Percentiles rank a stretch among this genome's conserved stretches.
Evolutionary conservation across 495 filamentous ascomycete genomes (phyloP).

Genomic region (Hapsidospora chrysogenum): DNA sequence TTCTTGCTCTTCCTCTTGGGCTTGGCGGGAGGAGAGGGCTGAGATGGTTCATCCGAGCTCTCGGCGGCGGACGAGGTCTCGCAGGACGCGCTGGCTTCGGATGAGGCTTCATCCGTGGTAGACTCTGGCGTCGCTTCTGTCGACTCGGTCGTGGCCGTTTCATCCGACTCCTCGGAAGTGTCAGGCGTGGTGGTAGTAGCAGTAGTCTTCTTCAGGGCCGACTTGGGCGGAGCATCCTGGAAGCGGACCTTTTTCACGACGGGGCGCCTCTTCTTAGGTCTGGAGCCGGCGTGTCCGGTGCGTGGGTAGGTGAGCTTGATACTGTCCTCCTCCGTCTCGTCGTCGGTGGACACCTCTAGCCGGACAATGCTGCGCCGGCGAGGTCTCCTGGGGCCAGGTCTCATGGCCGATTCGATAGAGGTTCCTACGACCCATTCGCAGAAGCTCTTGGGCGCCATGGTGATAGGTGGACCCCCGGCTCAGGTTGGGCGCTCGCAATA

Average conservation of each 20-base stretch:
- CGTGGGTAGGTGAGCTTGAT: conserved; percentile 19
- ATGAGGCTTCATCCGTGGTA: background rate
- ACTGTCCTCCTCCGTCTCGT: conserved; percentile 16
- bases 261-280: background rate
- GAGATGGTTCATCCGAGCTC: background rate
- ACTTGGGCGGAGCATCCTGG: conserved; percentile 2
- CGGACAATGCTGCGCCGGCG: conserved; percentile 9
- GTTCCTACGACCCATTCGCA: conserved; percentile 26
- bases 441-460: conserved; percentile 5
- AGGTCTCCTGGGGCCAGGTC: background rate
- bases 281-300: background rate
- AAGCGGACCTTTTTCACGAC: conserved; percentile 9
- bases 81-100: background rate
- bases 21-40: no score
- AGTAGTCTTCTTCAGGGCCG: conserved; percentile 8
- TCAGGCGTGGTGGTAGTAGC: background rate
- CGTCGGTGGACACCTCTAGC: conserved; percentile 20
- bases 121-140: background rate
- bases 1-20: conserved; percentile 1
- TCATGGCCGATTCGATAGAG: conserved; percentile 9
- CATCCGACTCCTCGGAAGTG: conserved; percentile 1
- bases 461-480: no score
- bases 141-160: conserved; percentile 2
- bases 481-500: no score
- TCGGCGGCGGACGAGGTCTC: conserved; percentile 1